These are phyloP conservation scores for Skeletonema potamos DNA, from an alignment of 108 stramenopile genomes.

Conservation along the genomic window DNA sequence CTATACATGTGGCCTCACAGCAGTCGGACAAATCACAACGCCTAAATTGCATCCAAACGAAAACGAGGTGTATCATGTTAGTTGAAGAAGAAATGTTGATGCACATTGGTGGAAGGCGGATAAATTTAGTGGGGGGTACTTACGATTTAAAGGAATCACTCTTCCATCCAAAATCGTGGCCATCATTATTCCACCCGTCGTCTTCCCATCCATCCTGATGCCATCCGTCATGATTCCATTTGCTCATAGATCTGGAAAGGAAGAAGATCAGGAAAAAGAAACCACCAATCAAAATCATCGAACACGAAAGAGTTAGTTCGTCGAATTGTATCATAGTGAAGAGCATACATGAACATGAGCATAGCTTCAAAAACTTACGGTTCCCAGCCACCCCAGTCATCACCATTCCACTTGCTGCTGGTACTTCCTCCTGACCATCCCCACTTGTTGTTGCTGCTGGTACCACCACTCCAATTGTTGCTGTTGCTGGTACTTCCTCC, in stretches of 20 bases:
- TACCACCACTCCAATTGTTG: background rate
- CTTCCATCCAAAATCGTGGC: background rate
- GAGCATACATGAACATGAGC: background rate
- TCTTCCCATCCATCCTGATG: background rate
- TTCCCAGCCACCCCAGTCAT: background rate
- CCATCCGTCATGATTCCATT: background rate
- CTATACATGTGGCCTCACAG: background rate
- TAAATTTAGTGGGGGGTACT: no score
- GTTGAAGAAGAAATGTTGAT: no score
- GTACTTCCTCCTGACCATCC: background rate
- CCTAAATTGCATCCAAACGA: no score
- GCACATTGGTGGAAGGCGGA: no score
- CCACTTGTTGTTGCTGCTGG: background rate
- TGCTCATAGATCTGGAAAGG: background rate
- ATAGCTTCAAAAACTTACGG: conserved; percentile 1
- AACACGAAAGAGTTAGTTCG: background rate
- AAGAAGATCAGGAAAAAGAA: background rate
- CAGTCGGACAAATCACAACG: background rate
- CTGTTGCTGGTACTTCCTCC: background rate
- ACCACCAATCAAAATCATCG: background rate
- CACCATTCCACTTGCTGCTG: background rate
- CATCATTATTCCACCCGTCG: background rate
- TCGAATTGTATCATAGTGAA: no score
- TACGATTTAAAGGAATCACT: no score
- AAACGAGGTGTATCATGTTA: no score